Base-by-base conservation (phyloP, 805 yeast species). In the Zygosaccharomyces kombuchaensis region DNA sequence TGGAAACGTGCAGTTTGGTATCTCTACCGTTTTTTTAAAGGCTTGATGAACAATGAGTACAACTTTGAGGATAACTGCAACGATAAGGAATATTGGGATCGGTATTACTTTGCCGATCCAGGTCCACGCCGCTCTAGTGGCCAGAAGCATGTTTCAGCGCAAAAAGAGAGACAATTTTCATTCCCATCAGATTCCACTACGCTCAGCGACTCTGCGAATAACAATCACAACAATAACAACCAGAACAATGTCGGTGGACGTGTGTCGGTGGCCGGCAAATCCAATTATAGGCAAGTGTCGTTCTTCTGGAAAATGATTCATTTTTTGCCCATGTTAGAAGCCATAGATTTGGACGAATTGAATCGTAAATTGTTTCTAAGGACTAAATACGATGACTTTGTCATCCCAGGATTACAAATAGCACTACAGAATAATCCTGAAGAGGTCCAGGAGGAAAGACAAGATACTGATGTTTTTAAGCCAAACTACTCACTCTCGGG, bases 311-410 rank as follows among this genome's bases (percentile, higher is more conserved):
- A 51, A 34, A 9, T 56, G 4, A 19, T 62, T 12, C 68, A 64
- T 37, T 27, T 19, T 6, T 31, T 65, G 6, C 68, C 69, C 9
- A 56, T 65, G 62, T 45, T 57, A 29, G 41, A 46, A 10, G 68
- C 67, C 12, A 54, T 65, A 12, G 67, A 65, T 46, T 44, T 65
- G n/a, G 67, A 63, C 46, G 64, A 58, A 40, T 32, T 64, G 9
- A 55, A 64, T 45, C 54, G 59, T 41, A 40, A 47, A 12, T 27
- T 62, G 16, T 56, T 54, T 17, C 21, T 52, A n/a, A 53, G 37
- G 36, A 42, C 55, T 34, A 39, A 43, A 10, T 37, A 52, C 21
- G 54, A 53, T 38, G 54, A 55, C 6, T 53, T 55, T 32, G 45
- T 54, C 23, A 44, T 60, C 6, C 64, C 66, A 2, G 66, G 65